Conservation (phyloP, 179 eudicot genomes). For the Corrigiola litoralis region DNA sequence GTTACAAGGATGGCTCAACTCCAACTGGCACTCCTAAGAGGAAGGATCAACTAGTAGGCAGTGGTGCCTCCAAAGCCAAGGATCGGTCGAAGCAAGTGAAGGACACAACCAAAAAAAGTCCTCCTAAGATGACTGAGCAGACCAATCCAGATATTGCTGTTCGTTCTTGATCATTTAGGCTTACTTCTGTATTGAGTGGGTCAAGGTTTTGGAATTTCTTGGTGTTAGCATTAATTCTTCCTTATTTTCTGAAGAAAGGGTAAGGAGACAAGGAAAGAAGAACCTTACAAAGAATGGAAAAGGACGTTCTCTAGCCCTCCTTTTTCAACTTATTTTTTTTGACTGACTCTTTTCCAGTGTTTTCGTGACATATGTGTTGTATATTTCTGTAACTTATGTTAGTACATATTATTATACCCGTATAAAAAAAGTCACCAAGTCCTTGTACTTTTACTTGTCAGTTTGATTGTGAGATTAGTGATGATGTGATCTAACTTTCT, state of each 20-base stretch:
- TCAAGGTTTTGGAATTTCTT: conserved; percentile 17
- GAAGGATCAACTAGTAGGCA: conserved; percentile 25
- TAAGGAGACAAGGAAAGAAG: not conserved
- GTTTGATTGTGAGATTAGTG: conserved; percentile 27
- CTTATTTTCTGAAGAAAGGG: conserved; percentile 4
- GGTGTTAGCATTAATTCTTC: conserved; percentile 15
- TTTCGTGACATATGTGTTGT: conserved; percentile 30
- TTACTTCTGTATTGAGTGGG: conserved; percentile 17
- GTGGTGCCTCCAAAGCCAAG: conserved; percentile 18
- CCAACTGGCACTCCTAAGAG: conserved; percentile 29
- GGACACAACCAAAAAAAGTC: conserved; percentile 18
- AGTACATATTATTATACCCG: conserved; percentile 30
- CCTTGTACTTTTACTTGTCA: conserved; percentile 4
- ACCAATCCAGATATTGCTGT: conserved; percentile 31
- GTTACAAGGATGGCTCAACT: conserved; percentile 18
- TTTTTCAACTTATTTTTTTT: conserved; percentile 16
- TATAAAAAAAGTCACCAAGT: conserved; percentile 12
- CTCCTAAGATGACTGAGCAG: conserved; percentile 30
- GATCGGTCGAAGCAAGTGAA: conserved; percentile 23
- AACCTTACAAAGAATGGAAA: conserved; percentile 5
- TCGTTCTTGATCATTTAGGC: conserved; percentile 31
- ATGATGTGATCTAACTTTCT: conserved; percentile 28
- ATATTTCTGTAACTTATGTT: conserved; percentile 39
- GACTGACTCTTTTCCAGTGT: conserved; percentile 26
- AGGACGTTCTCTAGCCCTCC: not conserved